These are phyloP conservation scores for Pulveroboletus ravenelii DNA, from an alignment of 768 basidiomycete genomes.

Conservation along the genomic window DNA sequence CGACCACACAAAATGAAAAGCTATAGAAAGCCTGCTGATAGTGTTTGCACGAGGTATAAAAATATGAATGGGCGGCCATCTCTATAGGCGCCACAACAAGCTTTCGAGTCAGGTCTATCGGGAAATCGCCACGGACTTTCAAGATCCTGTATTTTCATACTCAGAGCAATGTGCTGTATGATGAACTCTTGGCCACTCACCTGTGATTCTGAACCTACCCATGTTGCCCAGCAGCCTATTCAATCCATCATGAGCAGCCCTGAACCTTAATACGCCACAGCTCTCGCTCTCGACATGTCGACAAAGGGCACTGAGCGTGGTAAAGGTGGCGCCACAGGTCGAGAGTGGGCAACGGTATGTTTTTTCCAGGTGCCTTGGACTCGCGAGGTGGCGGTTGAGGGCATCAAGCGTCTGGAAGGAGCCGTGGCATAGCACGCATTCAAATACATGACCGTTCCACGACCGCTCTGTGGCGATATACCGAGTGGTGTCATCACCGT, in stretches of 20 bases:
- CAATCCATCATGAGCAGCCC: conserved; percentile 37
- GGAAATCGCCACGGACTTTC: conserved; percentile 25
- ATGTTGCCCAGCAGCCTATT: conserved; percentile 27
- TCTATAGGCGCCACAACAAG: conserved; percentile 15
- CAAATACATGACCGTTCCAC: conserved; percentile 44
- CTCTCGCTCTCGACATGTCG: conserved; percentile 63
- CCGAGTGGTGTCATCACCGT: conserved; percentile 2
- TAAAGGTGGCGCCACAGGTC: conserved; percentile 41
- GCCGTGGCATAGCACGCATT: conserved; percentile 61
- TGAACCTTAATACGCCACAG: conserved; percentile 53
- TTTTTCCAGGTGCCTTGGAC: conserved; percentile 52
- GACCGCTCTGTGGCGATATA: conserved; percentile 35
- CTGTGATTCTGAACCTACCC: conserved; percentile 9
- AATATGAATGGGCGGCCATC: conserved; percentile 22
- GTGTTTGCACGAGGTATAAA: conserved; percentile 10
- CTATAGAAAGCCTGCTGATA: conserved; percentile 1
- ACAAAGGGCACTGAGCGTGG: conserved; percentile 52
- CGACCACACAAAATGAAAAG: conserved; percentile 10
- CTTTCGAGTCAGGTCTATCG: neutral
- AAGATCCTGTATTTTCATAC: conserved; percentile 6
- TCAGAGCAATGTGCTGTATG: conserved; percentile 1
- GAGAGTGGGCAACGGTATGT: conserved; percentile 51
- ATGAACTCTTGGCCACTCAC: neutral
- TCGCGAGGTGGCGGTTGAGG: conserved; percentile 61
- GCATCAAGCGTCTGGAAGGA: conserved; percentile 36